Percentiles rank a stretch among this genome's conserved stretches.
Conservation (phyloP, 2,329 filamentous ascomycete genomes). For the Tolypocladium sp. region DNA sequence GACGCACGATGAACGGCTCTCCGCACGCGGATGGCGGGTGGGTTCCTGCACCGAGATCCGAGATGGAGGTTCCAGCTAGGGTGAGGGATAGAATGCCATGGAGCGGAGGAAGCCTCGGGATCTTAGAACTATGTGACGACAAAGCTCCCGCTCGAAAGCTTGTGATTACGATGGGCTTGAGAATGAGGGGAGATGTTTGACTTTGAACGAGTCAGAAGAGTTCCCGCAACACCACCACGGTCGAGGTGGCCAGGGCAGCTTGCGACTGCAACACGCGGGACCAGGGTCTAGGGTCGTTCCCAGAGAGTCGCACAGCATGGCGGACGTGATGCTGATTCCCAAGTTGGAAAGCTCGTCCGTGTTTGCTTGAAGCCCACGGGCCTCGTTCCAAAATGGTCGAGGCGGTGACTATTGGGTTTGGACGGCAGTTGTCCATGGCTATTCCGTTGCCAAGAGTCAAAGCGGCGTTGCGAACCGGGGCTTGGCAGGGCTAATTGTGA, state of each 20-base stretch:
- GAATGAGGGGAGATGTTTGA: background rate
- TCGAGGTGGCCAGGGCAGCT: background rate
- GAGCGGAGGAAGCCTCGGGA: background rate
- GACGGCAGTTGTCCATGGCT: background rate
- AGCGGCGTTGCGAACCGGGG: no score
- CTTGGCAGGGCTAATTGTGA: no score
- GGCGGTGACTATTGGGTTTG: background rate
- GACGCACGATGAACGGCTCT: background rate
- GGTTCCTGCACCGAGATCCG: background rate
- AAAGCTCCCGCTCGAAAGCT: background rate
- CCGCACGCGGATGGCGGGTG: background rate
- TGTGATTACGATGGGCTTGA: background rate
- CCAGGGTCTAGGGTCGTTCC: background rate
- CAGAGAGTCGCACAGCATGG: background rate
- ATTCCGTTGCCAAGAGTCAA: background rate
- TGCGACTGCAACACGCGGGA: background rate
- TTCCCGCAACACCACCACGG: background rate
- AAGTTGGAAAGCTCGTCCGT: background rate
- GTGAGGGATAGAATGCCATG: background rate
- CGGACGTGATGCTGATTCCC: background rate
- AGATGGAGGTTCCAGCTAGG: background rate
- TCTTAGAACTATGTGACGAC: no score
- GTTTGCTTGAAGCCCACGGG: background rate
- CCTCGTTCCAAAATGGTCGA: background rate
- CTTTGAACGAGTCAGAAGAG: background rate